These are phyloP conservation scores for Basipetospora sp. DNA, from an alignment of 2,329 filamentous ascomycete species.

Conservation along the genomic window DNA sequence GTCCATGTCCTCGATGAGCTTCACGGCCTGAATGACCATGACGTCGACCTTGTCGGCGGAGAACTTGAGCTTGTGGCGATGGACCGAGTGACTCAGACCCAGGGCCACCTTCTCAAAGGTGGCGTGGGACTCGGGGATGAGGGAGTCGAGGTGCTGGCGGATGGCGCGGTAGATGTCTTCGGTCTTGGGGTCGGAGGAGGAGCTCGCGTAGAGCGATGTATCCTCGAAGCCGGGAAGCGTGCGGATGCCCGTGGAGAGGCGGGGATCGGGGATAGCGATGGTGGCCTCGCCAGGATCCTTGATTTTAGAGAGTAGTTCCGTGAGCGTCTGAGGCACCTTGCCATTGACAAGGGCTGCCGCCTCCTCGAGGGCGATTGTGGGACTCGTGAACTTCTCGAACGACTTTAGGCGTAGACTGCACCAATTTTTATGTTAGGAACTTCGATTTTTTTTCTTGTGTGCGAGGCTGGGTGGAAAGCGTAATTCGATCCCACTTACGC, in stretches of 20 bases:
- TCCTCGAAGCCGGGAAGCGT: conserved; percentile 81
- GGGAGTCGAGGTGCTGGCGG: conserved; percentile 72
- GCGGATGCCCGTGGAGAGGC: conserved; percentile 80
- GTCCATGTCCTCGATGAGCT: conserved; percentile 85
- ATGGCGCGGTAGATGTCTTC: conserved; percentile 89
- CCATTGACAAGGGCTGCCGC: conserved; percentile 77
- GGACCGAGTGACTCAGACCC: conserved; percentile 91
- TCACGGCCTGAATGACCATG: conserved; percentile 97
- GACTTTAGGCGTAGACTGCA: conserved; percentile 81
- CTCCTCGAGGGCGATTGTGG: conserved; percentile 78
- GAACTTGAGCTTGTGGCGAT: conserved; percentile 96
- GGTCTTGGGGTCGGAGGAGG: conserved; percentile 55
- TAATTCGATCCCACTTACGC: conserved; percentile 56
- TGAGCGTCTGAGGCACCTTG: conserved; percentile 81
- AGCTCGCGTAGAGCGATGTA: conserved; percentile 62
- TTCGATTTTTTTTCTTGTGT: too few species aligned
- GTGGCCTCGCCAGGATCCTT: conserved; percentile 97
- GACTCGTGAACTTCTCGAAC: conserved; percentile 94
- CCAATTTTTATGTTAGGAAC: conserved; percentile 8
- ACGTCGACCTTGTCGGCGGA: conserved; percentile 97
- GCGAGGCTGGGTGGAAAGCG: too few species aligned
- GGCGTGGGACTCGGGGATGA: conserved; percentile 73
- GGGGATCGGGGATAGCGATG: conserved; percentile 82
- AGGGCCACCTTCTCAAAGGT: conserved; percentile 90
- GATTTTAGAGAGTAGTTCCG: conserved; percentile 68